Evolutionary conservation across 2,329 filamentous ascomycete species (phyloP), one percentile per base, ranked within the genome.

Genomic region (Phaeosphaeria sp.): DNA sequence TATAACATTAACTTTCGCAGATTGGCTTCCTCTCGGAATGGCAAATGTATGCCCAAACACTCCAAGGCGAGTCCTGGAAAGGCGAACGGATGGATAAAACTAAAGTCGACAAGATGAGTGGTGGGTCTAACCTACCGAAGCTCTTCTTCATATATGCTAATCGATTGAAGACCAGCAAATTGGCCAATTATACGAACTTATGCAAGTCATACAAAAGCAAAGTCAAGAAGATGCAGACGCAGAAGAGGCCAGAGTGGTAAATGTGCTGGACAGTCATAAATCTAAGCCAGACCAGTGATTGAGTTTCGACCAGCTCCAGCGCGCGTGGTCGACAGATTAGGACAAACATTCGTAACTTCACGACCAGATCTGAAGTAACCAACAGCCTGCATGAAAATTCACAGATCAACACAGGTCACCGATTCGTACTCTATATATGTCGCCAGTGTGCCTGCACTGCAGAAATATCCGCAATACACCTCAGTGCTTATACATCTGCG

Each of bases 21-120:
- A 92, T 98, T 69, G 95, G 94, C 1, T 99, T 99, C 77, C 83
- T 99, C 67, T 94, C 91, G 0, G 93, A 98, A 77, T 99, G 94
- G 94, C 95, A 99, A 77, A 81, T 92, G 52, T 99, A 98, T 73
- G 93, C 93, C 1, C 94, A 99, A 75, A 89, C 92, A 74, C 81
- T 99, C 17, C 94, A 98, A 73, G 94, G 93, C 0, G 90, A 96
- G 52, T 77, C 84, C 0, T 98, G 95, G 95, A 83, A 85, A 58
- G 94, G 90, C 1, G 91, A 92, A 63, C 94, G 89, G 75, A 84
- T 98, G 75, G 94, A 98, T 63, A 86, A 87, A 66, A 82, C 81
- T 0, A 97, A 97, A 78, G 82, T 98, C 55, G 89, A 92, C 59
- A 97, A 97, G 79, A 91, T 98, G 92, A 98, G 91, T 76, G 93